Percentiles rank a stretch among this genome's conserved stretches.
These are phyloP conservation scores for Hyaloperonospora brassicae DNA, from an alignment of 352 stramenopile species.

Conservation along the genomic window DNA sequence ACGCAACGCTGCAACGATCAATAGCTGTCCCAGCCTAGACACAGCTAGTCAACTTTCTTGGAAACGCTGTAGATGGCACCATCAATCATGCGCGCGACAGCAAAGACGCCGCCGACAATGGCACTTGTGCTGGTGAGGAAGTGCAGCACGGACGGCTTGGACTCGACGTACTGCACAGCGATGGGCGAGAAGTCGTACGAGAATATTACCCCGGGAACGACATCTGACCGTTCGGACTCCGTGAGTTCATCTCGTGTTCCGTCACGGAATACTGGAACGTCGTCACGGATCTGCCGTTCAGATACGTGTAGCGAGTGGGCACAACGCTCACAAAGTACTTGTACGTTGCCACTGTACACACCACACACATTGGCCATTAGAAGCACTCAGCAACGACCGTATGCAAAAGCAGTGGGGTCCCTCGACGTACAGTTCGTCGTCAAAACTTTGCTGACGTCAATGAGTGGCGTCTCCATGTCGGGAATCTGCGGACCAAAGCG, in stretches of 20 bases:
- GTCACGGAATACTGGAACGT: slow-evolving; percentile 88
- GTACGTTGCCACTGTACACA: slow-evolving; percentile 66
- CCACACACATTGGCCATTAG: not conserved
- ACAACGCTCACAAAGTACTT: slow-evolving; percentile 86
- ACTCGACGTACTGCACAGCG: slow-evolving; percentile 82
- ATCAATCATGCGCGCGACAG: slow-evolving; percentile 82
- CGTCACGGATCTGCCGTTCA: slow-evolving; percentile 53
- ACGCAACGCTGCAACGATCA: not conserved
- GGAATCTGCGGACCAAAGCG: slow-evolving; percentile 71
- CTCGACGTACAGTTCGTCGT: slow-evolving; percentile 52
- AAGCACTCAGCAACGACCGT: not conserved
- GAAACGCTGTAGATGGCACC: slow-evolving; percentile 84
- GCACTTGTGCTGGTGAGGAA: slow-evolving; percentile 84
- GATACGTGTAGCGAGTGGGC: slow-evolving; percentile 75
- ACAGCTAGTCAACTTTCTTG: slow-evolving; percentile 77
- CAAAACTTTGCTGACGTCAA: slow-evolving; percentile 80
- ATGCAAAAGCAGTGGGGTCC: slow-evolving; percentile 2
- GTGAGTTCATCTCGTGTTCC: slow-evolving; percentile 57
- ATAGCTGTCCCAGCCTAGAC: not conserved
- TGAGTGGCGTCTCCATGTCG: slow-evolving; percentile 81
- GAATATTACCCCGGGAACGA: slow-evolving; percentile 78
- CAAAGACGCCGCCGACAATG: slow-evolving; percentile 82
- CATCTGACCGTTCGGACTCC: slow-evolving; percentile 39
- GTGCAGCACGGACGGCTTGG: slow-evolving; percentile 74
- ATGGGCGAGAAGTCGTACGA: slow-evolving; percentile 88